Evolutionary conservation across 306 rosid species (phyloP), one percentile per base, ranked within the genome.

Genomic region (Cicer judaicum): DNA sequence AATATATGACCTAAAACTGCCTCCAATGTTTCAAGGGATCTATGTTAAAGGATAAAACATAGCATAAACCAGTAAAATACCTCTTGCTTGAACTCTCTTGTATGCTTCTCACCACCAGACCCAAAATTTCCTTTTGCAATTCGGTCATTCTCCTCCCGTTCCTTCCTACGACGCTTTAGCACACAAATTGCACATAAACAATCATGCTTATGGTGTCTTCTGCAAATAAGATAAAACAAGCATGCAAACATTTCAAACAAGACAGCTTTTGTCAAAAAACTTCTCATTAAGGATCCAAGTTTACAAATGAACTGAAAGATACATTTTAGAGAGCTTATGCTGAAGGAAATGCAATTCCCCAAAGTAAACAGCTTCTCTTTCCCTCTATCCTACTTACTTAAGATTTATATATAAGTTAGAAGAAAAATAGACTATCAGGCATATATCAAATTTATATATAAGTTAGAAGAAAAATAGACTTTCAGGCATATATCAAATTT

Each of bases 131-230:
- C 88, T 74, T 85, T 87, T 14, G 87, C 87, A 65, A 85, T 81
- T 74, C 88, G 87, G 60, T 88, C 98, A 81, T 60, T 88, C 80
- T 90, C 95, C 83, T 91, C 97, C n/a, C 95, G 84, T 86, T 94
- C 98, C 86, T 83, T 91, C 84, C 97, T 91, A 62, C 93, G 93
- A 65, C 93, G 89, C 89, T 94, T 91, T 42, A 94, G 78, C 77
- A 94, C 93, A 85, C 97, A 94, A 79, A 94, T 86, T 66, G 98
- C 97, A 84, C 98, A 94, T 81, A 94, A 84, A 77, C 98, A 92
- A 59, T 94, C 96, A 5, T 80, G 88, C 74, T 94, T 94, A 83
- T 94, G 98, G 72, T 91, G 96, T 88, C 98, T 88, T 86, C 97
- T 91, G 91, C 87, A 87, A 74, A 81, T 50, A 19, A 64, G 46